Conservation (phyloP, 75 land plant species). For the Cunninghamia lanceolata region DNA sequence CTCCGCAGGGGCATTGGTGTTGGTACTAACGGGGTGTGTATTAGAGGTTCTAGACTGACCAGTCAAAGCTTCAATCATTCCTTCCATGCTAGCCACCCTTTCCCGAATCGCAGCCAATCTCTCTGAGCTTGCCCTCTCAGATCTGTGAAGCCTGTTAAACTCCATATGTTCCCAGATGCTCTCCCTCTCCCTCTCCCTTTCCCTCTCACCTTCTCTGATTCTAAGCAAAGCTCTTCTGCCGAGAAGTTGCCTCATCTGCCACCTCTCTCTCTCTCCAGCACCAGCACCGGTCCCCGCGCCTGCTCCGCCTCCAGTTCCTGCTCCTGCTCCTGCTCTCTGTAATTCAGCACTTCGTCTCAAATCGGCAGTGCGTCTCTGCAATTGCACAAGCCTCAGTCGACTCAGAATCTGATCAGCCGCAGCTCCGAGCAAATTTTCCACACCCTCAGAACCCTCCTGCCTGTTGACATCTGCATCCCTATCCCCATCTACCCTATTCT, state of each 20-base stretch:
- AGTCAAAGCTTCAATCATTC: not conserved
- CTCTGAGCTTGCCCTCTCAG: constrained; percentile 4
- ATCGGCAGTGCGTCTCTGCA: not conserved
- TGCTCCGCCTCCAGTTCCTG: not conserved
- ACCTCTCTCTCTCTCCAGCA: not conserved
- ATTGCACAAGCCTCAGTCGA: not conserved
- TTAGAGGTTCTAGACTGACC: not conserved
- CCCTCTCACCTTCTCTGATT: not conserved
- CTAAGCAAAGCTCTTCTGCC: constrained; percentile 3
- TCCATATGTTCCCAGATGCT: not conserved
- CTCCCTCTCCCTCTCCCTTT: not conserved
- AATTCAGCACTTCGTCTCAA: not conserved
- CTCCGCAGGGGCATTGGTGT: not conserved
- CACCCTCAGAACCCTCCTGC: not conserved
- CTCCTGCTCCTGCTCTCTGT: not conserved
- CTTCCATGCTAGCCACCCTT: constrained; percentile 3
- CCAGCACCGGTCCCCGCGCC: not conserved
- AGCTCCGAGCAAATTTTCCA: constrained; percentile 7
- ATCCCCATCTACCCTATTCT: not conserved
- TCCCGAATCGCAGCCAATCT: not conserved
- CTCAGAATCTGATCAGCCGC: constrained; percentile 9
- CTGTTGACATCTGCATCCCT: too few species aligned
- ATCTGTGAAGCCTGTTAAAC: not conserved
- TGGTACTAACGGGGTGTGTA: not conserved
- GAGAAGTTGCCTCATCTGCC: constrained; percentile 1